These are phyloP conservation scores for Russula griseocarnosa DNA, from an alignment of 768 basidiomycete species.

Conservation along the genomic window DNA sequence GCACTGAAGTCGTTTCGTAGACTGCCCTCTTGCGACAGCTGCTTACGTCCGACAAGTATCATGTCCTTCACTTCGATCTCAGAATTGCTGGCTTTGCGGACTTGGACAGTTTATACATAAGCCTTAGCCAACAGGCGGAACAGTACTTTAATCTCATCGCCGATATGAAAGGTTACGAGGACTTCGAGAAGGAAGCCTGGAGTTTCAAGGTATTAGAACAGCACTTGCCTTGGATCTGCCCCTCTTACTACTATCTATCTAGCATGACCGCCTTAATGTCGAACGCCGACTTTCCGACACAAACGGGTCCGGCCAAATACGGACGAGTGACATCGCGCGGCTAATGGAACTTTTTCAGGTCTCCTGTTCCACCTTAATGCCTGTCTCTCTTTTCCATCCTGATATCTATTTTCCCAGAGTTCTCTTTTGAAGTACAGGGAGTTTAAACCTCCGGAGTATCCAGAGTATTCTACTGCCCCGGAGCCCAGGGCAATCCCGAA, in stretches of 20 bases:
- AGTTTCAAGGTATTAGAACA: conserved; percentile 61
- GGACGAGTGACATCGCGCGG: conserved; percentile 75
- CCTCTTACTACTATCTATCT: conserved; percentile 16
- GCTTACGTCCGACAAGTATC: conserved; percentile 61
- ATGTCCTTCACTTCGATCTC: conserved; percentile 80
- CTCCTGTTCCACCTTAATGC: background rate
- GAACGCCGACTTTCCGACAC: conserved; percentile 56
- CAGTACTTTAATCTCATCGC: conserved; percentile 69
- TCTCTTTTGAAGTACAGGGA: conserved; percentile 34
- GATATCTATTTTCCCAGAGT: conserved; percentile 27
- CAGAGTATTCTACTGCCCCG: conserved; percentile 9
- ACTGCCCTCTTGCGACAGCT: conserved; percentile 78
- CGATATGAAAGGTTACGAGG: conserved; percentile 56
- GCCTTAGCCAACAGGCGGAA: conserved; percentile 78
- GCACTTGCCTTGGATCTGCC: background rate
- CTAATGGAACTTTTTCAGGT: conserved; percentile 85
- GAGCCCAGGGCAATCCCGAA: conserved; percentile 5
- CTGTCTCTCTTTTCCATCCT: background rate
- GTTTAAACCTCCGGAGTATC: conserved; percentile 29
- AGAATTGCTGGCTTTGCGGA: conserved; percentile 84
- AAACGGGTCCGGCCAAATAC: conserved; percentile 46
- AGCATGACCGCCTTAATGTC: conserved; percentile 76
- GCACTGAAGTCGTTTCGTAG: conserved; percentile 35
- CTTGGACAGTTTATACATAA: conserved; percentile 68
- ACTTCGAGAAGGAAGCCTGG: conserved; percentile 71